These are phyloP conservation scores for Dendrocalamus latiflorus DNA, from an alignment of 202 grass and related monocot genomes.

Conservation along the genomic window DNA sequence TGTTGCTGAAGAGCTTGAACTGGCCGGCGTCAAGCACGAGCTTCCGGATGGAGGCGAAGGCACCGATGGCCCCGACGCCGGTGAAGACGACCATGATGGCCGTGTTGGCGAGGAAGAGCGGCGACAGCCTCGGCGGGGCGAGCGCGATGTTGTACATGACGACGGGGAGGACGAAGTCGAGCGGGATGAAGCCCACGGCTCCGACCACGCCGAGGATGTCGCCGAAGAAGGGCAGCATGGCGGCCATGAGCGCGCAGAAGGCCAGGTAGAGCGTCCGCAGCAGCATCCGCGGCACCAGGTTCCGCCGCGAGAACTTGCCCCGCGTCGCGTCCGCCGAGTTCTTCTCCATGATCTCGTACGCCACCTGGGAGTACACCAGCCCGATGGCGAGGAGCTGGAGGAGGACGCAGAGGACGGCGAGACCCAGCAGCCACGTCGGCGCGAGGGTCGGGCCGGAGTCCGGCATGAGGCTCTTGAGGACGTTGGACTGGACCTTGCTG, in stretches of 20 bases:
- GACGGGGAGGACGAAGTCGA: slow-evolving; percentile 87
- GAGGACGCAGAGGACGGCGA: slow-evolving; percentile 63
- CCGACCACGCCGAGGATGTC: slow-evolving; percentile 83
- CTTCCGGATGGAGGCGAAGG: slow-evolving; percentile 67
- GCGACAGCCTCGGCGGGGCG: slow-evolving; percentile 35
- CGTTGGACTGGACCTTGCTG: slow-evolving; percentile 72
- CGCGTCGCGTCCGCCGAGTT: slow-evolving; percentile 51
- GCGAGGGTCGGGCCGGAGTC: slow-evolving; percentile 61
- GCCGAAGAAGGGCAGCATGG: slow-evolving; percentile 96
- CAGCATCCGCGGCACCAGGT: slow-evolving; percentile 65
- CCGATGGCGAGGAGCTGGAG: slow-evolving; percentile 89
- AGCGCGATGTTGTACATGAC: slow-evolving; percentile 86
- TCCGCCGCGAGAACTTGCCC: slow-evolving; percentile 63
- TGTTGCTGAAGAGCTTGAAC: slow-evolving; percentile 75
- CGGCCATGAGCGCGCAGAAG: slow-evolving; percentile 74
- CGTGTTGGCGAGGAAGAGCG: slow-evolving; percentile 50
- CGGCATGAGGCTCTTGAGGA: slow-evolving; percentile 78
- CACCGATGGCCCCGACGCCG: slow-evolving; percentile 57
- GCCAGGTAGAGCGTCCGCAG: slow-evolving; percentile 76
- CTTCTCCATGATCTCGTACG: slow-evolving; percentile 98
- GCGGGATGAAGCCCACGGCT: slow-evolving; percentile 86
- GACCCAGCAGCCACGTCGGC: slow-evolving; percentile 74
- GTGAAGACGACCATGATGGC: slow-evolving; percentile 63
- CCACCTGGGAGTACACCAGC: slow-evolving; percentile 84
- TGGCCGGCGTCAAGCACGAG: slow-evolving; percentile 63